Percentiles rank a stretch among this genome's conserved stretches.
phyloP scores from a whole-genome alignment of 306 rosid genomes.

The Citrullus amarus region DNA sequence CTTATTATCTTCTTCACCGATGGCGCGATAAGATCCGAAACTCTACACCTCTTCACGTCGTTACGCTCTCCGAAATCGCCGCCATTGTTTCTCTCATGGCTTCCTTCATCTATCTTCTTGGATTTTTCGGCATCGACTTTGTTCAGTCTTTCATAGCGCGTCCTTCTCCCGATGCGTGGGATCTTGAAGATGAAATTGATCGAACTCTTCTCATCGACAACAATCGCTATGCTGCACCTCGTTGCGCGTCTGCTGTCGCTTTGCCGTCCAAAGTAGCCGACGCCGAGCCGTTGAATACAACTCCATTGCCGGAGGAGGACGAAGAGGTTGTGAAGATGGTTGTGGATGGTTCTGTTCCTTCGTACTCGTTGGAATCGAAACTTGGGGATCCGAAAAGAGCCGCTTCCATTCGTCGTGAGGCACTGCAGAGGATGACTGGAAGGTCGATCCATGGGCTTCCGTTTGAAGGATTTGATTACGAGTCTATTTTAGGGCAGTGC shows the following conservation, averaged over 20 bases:
- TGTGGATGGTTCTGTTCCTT: slow-evolving; percentile 2
- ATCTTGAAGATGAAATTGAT: slow-evolving; percentile 25
- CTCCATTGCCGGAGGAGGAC: slow-evolving; percentile 2
- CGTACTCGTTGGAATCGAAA: slow-evolving; percentile 5
- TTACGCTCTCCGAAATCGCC: slow-evolving; percentile 39
- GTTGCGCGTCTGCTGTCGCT: not conserved
- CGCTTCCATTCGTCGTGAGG: slow-evolving; percentile 5
- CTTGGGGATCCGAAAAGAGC: slow-evolving; percentile 4
- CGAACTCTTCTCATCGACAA: not conserved
- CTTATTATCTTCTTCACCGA: slow-evolving; percentile 45
- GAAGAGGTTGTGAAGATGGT: slow-evolving; percentile 4
- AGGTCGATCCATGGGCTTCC: slow-evolving; percentile 5
- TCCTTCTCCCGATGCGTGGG: slow-evolving; percentile 38
- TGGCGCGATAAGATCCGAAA: slow-evolving; percentile 68
- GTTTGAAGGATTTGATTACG: slow-evolving; percentile 9
- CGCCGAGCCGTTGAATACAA: not conserved
- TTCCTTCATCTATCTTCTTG: slow-evolving; percentile 5
- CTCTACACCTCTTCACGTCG: slow-evolving; percentile 50
- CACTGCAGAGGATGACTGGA: slow-evolving; percentile 6
- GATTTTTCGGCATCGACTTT: slow-evolving; percentile 26
- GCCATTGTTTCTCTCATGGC: slow-evolving; percentile 51
- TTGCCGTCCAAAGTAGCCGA: not conserved
- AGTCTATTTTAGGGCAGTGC: slow-evolving; percentile 13
- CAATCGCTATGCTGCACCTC: not conserved
- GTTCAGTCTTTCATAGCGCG: slow-evolving; percentile 54